Conservation (phyloP, 805 yeast species). For the Hanseniaspora mollemarum region DNA sequence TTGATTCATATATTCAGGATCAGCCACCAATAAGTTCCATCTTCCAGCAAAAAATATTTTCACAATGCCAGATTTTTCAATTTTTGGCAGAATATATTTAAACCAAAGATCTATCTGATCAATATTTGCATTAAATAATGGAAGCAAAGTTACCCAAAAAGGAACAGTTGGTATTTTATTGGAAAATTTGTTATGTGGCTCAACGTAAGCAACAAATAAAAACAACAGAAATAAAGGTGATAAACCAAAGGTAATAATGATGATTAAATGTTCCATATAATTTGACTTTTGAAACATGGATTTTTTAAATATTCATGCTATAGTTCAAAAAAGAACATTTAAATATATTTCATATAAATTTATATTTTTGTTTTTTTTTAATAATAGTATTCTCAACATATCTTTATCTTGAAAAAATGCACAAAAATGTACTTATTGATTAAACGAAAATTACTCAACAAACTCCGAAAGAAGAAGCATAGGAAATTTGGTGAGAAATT, state of each 20-base stretch:
- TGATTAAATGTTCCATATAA: no score
- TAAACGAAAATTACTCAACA: no score
- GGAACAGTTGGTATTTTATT: constrained; percentile 49
- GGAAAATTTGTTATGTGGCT: constrained; percentile 42
- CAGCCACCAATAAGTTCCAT: constrained; percentile 47
- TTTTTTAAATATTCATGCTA: no score
- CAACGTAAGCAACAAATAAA: constrained; percentile 23
- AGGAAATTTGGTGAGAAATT: no score
- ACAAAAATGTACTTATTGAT: no score
- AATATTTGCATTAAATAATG: constrained; percentile 28
- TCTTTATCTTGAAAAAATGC: no score
- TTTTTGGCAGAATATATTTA: constrained; percentile 33
- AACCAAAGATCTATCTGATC: constrained; percentile 38
- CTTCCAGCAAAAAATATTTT: constrained; percentile 49
- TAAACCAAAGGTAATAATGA: background rate
- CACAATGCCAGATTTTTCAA: constrained; percentile 46
- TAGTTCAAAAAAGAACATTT: no score
- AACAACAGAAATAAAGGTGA: background rate
- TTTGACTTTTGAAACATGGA: no score
- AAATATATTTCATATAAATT: no score
- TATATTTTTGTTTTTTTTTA: no score
- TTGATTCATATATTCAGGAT: constrained; percentile 37
- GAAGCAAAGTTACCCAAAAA: constrained; percentile 44
- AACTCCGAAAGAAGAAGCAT: no score
- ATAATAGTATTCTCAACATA: no score